A percentile compares a stretch with the other conserved stretches of the same genome.
Conservation (phyloP, 257 asterid species). For the Anisodus tanguticus region DNA sequence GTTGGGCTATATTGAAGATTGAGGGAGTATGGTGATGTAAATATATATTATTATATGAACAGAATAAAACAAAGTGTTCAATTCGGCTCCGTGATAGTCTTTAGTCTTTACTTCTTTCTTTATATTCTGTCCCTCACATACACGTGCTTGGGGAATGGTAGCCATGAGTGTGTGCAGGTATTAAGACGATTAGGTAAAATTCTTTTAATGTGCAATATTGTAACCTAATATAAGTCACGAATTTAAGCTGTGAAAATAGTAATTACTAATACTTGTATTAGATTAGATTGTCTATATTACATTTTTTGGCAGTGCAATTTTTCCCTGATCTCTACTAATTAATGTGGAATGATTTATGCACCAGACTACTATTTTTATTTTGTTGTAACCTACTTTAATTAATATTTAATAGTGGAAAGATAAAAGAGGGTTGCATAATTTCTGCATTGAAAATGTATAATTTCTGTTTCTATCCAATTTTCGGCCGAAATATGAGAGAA, state of each 20-base stretch:
- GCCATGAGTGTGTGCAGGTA: neutral
- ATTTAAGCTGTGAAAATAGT: too few relatives aligned
- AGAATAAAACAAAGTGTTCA: neutral
- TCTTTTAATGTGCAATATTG: neutral
- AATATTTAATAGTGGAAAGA: neutral
- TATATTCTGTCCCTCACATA: neutral
- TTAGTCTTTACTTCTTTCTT: constrained; percentile 35
- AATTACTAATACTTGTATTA: too few relatives aligned
- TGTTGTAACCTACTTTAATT: neutral
- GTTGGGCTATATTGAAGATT: neutral
- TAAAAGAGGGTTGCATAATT: neutral
- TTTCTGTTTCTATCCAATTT: neutral
- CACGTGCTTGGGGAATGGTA: neutral
- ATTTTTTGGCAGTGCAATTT: too few relatives aligned
- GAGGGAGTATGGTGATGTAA: too few relatives aligned
- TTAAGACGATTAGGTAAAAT: neutral
- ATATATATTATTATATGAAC: neutral
- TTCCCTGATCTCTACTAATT: too few relatives aligned
- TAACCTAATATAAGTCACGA: neutral
- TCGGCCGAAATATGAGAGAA: neutral
- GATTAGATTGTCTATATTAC: too few relatives aligned
- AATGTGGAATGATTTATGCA: too few relatives aligned
- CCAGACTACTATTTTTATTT: too few relatives aligned
- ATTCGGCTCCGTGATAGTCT: constrained; percentile 51
- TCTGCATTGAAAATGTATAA: neutral